These are phyloP conservation scores for Hypoxylon sp. DNA, from an alignment of 2,329 filamentous ascomycete genomes.

Conservation along the genomic window DNA sequence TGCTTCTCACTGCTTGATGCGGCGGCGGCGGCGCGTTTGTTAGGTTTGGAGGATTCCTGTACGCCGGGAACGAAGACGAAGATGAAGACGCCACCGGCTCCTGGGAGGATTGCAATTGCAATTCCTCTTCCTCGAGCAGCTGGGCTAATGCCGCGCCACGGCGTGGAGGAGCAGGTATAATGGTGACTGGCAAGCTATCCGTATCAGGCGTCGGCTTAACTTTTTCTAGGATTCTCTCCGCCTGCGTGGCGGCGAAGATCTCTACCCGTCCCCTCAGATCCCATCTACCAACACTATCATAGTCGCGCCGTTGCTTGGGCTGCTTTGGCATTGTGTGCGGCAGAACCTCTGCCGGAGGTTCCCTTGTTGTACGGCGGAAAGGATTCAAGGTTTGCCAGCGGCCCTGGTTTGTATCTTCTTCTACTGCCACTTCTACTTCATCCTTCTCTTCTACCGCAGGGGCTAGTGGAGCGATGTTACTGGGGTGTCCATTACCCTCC, in stretches of 20 bases:
- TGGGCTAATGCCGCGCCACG: constrained; percentile 67
- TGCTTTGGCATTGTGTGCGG: constrained; percentile 47
- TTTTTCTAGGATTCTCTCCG: constrained; percentile 68
- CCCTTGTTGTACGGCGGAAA: constrained; percentile 42
- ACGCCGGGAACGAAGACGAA: constrained; percentile 12
- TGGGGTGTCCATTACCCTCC: constrained; percentile 34
- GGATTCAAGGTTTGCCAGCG: constrained; percentile 44
- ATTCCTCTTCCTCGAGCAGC: constrained; percentile 66
- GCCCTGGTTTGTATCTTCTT: constrained; percentile 17
- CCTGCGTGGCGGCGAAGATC: constrained; percentile 70
- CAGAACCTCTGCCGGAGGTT: constrained; percentile 50
- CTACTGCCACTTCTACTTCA: constrained; percentile 1
- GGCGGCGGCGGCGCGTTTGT: constrained; percentile 28
- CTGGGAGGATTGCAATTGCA: constrained; percentile 21
- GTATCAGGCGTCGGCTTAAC: constrained; percentile 66
- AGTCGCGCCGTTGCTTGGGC: constrained; percentile 41
- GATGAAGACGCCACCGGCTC: constrained; percentile 24
- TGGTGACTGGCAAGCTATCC: constrained; percentile 67
- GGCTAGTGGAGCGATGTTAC: constrained; percentile 22
- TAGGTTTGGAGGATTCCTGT: constrained; percentile 26
- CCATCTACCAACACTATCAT: constrained; percentile 58
- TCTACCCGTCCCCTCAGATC: constrained; percentile 69
- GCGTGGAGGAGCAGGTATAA: constrained; percentile 72
- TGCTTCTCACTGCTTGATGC: constrained; percentile 29
- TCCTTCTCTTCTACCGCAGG: constrained; percentile 15